Conservation (phyloP, 306 rosid species). For the Cicer pinnatifidum region DNA sequence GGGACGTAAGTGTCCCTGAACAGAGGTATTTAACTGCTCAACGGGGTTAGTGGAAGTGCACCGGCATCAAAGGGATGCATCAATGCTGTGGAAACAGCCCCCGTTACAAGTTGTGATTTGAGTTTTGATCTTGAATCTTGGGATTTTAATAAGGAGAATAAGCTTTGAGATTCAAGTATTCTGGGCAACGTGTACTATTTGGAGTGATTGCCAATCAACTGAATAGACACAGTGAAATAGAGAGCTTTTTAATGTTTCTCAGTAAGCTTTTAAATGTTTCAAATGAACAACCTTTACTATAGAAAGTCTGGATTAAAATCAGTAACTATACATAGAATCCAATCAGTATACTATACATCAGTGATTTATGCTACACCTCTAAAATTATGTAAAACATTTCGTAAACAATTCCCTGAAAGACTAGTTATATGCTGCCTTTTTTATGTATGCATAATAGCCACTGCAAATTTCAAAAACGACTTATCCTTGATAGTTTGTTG, state of each 20-base stretch:
- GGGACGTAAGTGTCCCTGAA: not conserved
- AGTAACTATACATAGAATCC: not conserved
- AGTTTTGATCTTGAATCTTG: not conserved
- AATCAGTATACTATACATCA: not conserved
- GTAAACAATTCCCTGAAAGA: not conserved
- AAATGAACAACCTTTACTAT: slow-evolving; percentile 39
- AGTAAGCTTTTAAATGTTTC: slow-evolving; percentile 68
- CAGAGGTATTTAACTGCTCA: not conserved
- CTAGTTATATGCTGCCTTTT: not conserved
- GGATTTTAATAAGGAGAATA: not conserved
- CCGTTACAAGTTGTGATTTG: not conserved
- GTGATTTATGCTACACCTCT: not conserved
- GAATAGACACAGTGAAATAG: not conserved
- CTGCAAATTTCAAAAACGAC: not conserved
- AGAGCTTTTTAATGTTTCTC: slow-evolving; percentile 50
- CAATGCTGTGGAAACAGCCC: not conserved
- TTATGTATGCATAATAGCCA: not conserved
- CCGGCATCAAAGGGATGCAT: not conserved
- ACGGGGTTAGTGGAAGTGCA: not conserved
- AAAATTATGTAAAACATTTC: not conserved
- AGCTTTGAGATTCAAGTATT: not conserved
- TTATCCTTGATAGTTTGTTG: not conserved
- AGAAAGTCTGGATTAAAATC: not conserved
- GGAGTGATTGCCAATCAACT: not conserved
- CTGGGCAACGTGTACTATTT: not conserved